Percentiles rank a stretch among this genome's conserved stretches.
Evolutionary conservation across 257 asterid species (phyloP).

Genomic region (Orobanche coerulescens): DNA sequence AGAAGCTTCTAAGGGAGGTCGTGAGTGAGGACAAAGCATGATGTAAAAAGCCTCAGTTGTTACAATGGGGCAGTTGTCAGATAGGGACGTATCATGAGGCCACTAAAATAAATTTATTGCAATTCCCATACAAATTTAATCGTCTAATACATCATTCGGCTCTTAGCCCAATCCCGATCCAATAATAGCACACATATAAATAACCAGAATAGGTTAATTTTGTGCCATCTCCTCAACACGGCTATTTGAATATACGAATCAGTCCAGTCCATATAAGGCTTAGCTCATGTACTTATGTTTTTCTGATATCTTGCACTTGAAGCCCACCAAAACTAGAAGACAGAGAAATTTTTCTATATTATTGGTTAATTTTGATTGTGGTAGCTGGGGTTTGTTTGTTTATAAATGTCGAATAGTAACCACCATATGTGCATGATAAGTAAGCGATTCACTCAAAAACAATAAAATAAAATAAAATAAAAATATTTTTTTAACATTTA

Average conservation of each 20-base stretch:
- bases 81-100: too few relatives aligned
- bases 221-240: neutral
- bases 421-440: neutral
- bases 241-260: neutral
- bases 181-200: neutral
- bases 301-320: too few relatives aligned
- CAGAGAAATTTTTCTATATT: too few relatives aligned
- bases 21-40: too few relatives aligned
- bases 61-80: too few relatives aligned
- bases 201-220: neutral
- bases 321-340: too few relatives aligned
- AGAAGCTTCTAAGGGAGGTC: too few relatives aligned
- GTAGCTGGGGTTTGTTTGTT: too few relatives aligned
- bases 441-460: neutral
- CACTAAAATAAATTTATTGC: neutral
- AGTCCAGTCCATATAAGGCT: neutral
- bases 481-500: too few relatives aligned
- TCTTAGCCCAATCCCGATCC: neutral
- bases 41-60: too few relatives aligned
- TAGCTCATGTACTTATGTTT: neutral
- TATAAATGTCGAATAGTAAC: neutral
- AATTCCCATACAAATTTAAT: neutral
- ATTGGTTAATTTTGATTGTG: neutral
- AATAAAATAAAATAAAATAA: neutral
- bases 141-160: neutral